phyloP scores from a whole-genome alignment of 495 filamentous ascomycete species.

The Extremus antarcticus region DNA sequence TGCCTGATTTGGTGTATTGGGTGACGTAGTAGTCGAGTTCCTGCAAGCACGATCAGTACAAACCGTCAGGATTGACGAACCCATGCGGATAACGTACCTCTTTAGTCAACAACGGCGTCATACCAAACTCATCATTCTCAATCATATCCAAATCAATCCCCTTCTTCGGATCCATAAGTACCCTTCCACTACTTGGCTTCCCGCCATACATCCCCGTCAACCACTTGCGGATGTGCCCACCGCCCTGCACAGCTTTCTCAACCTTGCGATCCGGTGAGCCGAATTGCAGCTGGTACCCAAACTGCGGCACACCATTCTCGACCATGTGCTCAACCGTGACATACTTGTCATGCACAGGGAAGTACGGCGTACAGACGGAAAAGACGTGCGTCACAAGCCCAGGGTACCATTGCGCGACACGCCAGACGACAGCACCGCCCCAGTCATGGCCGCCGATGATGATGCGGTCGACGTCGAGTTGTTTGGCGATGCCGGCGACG shows the following conservation, averaged over 20 bases:
- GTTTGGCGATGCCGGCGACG: constrained; percentile 51
- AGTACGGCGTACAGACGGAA: constrained; percentile 67
- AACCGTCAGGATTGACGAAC: no score
- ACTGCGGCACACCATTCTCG: constrained; percentile 50
- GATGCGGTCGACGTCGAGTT: constrained; percentile 47
- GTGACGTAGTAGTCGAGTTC: constrained; percentile 68
- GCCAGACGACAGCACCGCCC: constrained; percentile 49
- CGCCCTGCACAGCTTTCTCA: constrained; percentile 33
- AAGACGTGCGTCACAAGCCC: constrained; percentile 61
- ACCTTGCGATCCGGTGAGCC: constrained; percentile 18
- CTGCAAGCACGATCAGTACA: constrained; percentile 24
- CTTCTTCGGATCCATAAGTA: constrained; percentile 40
- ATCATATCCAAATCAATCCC: constrained; percentile 51
- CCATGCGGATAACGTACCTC: constrained; percentile 40
- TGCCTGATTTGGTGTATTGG: constrained; percentile 56
- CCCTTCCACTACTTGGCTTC: constrained; percentile 40
- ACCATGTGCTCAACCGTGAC: constrained; percentile 45
- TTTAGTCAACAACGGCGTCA: constrained; percentile 46
- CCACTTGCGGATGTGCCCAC: constrained; percentile 56
- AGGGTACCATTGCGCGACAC: constrained; percentile 61
- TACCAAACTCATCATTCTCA: constrained; percentile 29
- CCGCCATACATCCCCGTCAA: constrained; percentile 61
- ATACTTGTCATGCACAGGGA: constrained; percentile 39
- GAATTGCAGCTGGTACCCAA: constrained; percentile 75
- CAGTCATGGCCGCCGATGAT: constrained; percentile 83